phyloP scores from a whole-genome alignment of 129 eudicot genomes.

The Dittrichia graveolens region DNA sequence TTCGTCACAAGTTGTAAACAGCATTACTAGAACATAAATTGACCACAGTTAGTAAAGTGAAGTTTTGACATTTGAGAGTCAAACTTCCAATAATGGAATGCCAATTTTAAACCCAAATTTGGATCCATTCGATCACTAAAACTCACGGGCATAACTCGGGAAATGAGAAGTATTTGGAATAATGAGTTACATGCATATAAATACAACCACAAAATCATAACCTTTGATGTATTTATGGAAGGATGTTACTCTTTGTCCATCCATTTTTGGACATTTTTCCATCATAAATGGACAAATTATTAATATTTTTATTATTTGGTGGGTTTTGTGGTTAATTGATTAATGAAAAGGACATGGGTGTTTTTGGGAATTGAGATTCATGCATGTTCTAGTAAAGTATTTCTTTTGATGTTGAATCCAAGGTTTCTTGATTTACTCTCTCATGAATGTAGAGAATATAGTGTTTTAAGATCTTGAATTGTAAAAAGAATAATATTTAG shows the following conservation, averaged over 20 bases:
- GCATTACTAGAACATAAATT: neutral
- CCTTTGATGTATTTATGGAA: slow-evolving; percentile 27
- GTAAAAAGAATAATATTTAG: neutral
- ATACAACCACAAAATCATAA: slow-evolving; percentile 32
- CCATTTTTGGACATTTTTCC: slow-evolving; percentile 35
- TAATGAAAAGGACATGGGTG: slow-evolving; percentile 13
- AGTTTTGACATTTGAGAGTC: slow-evolving; percentile 27
- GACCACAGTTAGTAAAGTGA: neutral
- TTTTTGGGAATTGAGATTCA: slow-evolving; percentile 34
- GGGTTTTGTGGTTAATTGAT: slow-evolving; percentile 8
- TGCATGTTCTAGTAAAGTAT: slow-evolving; percentile 15
- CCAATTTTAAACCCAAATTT: slow-evolving; percentile 7
- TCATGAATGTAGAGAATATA: neutral
- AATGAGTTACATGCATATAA: slow-evolving; percentile 14
- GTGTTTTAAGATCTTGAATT: neutral
- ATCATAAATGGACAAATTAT: slow-evolving; percentile 19
- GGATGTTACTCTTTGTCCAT: slow-evolving; percentile 36
- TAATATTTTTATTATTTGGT: slow-evolving; percentile 6
- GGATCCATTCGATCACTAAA: slow-evolving; percentile 19
- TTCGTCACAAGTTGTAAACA: no score
- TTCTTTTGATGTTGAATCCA: slow-evolving; percentile 14
- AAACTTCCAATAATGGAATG: slow-evolving; percentile 8
- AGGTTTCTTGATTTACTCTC: neutral
- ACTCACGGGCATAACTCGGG: slow-evolving; percentile 38
- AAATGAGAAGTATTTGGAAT: slow-evolving; percentile 37